A percentile compares a stretch with the other conserved stretches of the same genome.
These are phyloP conservation scores for Lichtheimia hyalospora DNA, from an alignment of 371 early-diverging fungal species.

Conservation along the genomic window DNA sequence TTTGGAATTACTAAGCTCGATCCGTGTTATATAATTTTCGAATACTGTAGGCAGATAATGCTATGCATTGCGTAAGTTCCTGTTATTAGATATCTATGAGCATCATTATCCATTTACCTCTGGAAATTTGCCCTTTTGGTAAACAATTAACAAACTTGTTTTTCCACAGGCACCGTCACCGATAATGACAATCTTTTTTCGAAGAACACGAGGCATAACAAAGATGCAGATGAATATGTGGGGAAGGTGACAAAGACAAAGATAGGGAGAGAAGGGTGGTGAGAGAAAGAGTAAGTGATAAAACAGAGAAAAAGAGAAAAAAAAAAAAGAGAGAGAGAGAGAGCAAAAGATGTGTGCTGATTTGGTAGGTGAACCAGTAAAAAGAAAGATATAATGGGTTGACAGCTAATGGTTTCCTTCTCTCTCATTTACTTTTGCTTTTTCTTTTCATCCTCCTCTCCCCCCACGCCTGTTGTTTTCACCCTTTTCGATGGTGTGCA, in stretches of 20 bases:
- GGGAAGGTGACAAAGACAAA: not conserved
- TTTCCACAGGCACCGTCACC: slow-evolving; percentile 47
- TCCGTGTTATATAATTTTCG: slow-evolving; percentile 83
- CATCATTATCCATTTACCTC: slow-evolving; percentile 4
- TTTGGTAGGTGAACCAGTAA: not conserved
- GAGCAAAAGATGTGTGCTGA: not conserved
- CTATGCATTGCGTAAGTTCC: not conserved
- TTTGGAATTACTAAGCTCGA: slow-evolving; percentile 70
- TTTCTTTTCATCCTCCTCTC: too few species aligned
- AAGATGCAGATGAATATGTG: not conserved
- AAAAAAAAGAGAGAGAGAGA: not conserved
- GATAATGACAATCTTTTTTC: slow-evolving; percentile 40
- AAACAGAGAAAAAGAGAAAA: slow-evolving; percentile 1
- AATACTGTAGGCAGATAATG: slow-evolving; percentile 78
- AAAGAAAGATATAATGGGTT: too few species aligned
- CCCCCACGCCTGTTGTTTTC: too few species aligned
- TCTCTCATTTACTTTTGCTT: too few species aligned
- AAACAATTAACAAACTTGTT: slow-evolving; percentile 38
- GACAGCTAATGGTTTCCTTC: too few species aligned
- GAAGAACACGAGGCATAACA: slow-evolving; percentile 9
- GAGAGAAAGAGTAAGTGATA: slow-evolving; percentile 1
- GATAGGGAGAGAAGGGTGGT: not conserved
- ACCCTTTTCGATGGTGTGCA: too few species aligned
- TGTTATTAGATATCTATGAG: not conserved
- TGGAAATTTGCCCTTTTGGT: slow-evolving; percentile 32